These are phyloP conservation scores for Scopulariopsis brevicaulis DNA, from an alignment of 2,329 filamentous ascomycete species.

Conservation along the genomic window DNA sequence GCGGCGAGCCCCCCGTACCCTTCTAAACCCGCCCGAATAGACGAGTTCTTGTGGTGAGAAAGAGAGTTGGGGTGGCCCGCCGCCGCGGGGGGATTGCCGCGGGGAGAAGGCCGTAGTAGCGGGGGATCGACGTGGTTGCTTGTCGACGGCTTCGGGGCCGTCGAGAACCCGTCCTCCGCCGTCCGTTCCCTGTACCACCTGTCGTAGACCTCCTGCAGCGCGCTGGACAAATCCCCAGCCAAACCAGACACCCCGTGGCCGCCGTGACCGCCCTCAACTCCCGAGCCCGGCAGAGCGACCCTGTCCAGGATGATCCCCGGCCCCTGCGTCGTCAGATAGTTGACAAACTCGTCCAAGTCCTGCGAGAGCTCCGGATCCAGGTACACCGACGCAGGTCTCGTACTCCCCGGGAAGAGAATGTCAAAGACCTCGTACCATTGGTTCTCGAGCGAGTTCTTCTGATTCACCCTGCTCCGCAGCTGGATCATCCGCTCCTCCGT, in stretches of 20 bases:
- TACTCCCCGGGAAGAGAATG: constrained; percentile 9
- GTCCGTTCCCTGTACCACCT: constrained; percentile 2
- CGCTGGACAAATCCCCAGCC: not conserved
- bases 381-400: constrained; percentile 10
- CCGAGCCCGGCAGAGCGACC: not conserved
- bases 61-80: not conserved
- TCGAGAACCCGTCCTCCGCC: not conserved
- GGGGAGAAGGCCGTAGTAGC: not conserved
- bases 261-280: not conserved
- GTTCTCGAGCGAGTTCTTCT: constrained; percentile 9
- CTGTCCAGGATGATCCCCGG: constrained; percentile 3
- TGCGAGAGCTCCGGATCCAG: constrained; percentile 10
- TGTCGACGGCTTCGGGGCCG: not conserved
- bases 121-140: not conserved
- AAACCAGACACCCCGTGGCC: not conserved
- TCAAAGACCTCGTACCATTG: constrained; percentile 13
- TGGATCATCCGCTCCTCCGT: constrained; percentile 10
- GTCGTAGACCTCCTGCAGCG: constrained; percentile 2
- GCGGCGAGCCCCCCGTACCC: not conserved
- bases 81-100: not conserved
- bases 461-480: constrained; percentile 9
- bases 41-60: not conserved
- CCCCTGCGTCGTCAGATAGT: constrained; percentile 5
- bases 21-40: not conserved
- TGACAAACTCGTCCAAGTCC: constrained; percentile 9